phyloP scores from a whole-genome alignment of 1,284 basidiomycete species.

The Malassezia japonica region DNA sequence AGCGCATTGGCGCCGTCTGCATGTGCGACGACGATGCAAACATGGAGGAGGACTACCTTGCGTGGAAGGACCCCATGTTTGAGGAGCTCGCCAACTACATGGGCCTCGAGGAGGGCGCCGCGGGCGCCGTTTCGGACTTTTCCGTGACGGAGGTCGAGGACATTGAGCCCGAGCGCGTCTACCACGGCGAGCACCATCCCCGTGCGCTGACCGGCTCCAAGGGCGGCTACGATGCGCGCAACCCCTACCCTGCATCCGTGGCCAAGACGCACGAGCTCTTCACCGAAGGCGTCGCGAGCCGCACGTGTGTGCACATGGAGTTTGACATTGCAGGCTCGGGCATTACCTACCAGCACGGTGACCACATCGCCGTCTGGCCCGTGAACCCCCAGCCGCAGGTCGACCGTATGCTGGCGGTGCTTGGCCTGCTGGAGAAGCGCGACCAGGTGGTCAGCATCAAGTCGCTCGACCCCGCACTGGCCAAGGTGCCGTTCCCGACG shows the following conservation, averaged over 20 bases:
- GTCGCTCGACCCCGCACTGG: constrained; percentile 89
- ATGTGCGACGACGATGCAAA: constrained; percentile 98
- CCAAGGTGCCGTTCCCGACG: constrained; percentile 96
- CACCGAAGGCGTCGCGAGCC: constrained; percentile 57
- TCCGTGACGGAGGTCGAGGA: constrained; percentile 67
- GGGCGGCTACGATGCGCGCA: constrained; percentile 91
- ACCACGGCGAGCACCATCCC: constrained; percentile 52
- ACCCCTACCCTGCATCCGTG: constrained; percentile 84
- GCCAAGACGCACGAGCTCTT: constrained; percentile 73
- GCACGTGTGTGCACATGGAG: constrained; percentile 92
- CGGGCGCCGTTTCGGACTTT: constrained; percentile 91
- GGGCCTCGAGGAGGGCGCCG: constrained; percentile 87
- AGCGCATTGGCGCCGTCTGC: constrained; percentile 77
- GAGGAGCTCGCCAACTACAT: constrained; percentile 69
- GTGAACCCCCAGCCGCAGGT: constrained; percentile 86
- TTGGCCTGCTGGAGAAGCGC: constrained; percentile 64
- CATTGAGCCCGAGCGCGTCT: constrained; percentile 31
- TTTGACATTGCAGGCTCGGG: constrained; percentile 89
- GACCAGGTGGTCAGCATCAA: constrained; percentile 74
- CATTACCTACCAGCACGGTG: constrained; percentile 95
- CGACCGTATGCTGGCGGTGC: constrained; percentile 70
- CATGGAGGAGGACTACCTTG: constrained; percentile 99
- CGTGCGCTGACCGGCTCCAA: constrained; percentile 70
- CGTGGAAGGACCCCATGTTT: constrained; percentile 98
- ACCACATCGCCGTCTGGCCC: constrained; percentile 96